Percentiles rank a stretch among this genome's conserved stretches.
Conservation (phyloP, 2,329 filamentous ascomycete species). For the Alternaria sp. region DNA sequence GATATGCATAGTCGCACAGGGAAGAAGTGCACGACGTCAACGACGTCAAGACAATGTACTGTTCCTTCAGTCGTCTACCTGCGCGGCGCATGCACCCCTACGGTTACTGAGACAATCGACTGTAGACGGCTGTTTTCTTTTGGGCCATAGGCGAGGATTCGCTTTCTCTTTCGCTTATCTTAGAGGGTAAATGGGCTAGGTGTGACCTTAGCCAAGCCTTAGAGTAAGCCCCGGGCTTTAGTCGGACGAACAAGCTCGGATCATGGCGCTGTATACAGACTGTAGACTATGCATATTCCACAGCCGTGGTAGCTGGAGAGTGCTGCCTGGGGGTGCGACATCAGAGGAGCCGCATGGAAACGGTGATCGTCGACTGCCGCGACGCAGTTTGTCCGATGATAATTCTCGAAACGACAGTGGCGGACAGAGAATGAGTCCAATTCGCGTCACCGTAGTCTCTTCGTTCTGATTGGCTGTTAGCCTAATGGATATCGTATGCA, state of each 20-base stretch:
- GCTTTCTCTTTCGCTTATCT: constrained; percentile 7
- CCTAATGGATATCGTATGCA: constrained; percentile 8
- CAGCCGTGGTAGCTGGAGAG: background rate
- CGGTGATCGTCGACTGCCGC: background rate
- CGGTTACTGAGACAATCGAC: background rate
- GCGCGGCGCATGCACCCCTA: background rate
- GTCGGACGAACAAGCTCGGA: constrained; percentile 13
- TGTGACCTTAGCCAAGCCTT: constrained; percentile 4
- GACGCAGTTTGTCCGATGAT: background rate
- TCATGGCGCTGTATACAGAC: background rate
- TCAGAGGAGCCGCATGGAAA: constrained; percentile 6
- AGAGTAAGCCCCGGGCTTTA: background rate
- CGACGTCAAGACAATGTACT: background rate
- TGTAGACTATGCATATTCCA: background rate
- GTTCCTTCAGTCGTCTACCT: background rate
- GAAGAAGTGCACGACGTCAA: background rate
- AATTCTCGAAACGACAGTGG: background rate
- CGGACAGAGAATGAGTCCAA: constrained; percentile 7
- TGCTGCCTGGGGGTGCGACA: background rate
- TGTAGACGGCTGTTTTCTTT: background rate
- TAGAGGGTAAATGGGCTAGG: constrained; percentile 1
- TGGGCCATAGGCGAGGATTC: background rate
- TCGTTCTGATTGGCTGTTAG: constrained; percentile 4
- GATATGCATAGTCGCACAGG: background rate
- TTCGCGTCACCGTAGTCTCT: background rate